Evolutionary conservation across 2,329 filamentous ascomycete species (phyloP), one percentile per base, ranked within the genome.

Genomic region (Verticillium dahliae): DNA sequence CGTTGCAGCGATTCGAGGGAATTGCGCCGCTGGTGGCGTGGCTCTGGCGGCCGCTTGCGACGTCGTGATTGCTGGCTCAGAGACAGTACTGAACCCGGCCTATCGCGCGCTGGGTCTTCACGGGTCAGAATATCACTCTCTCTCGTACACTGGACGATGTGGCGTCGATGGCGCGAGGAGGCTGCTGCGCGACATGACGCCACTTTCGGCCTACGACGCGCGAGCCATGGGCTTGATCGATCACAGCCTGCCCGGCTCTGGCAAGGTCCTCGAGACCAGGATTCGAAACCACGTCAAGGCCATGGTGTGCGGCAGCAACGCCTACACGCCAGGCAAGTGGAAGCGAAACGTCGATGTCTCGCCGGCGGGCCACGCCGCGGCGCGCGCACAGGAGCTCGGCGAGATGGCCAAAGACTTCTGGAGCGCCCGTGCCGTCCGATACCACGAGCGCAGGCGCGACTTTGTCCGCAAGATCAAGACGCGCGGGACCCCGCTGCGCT

Each of bases 391-490:
- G 10, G 76, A 78, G 66, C 70, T 78, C 0, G 72, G 70, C 6
- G 72, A 78, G 62, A 77, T 78, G 75, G 69, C 72, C 41, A 73
- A 74, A 57, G 76, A 78, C 67, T 78, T 78, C 65, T 78, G 75
- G 75, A 73, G 72, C 31, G 64, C 74, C 1, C 69, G 76, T 6
- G 68, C 73, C 4, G 58, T 65, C 13, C 68, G 75, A 14, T 78
- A 78, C 59, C 75, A 78, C 65, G 65, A 65, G 2, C 73, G 76
- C 14, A 72, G 76, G 9, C 68, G 69, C 37, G 72, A 73, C 62
- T 78, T 78, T 63, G 75, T 78, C 1, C 70, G 76, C 56, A 78
- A 78, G 65, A 66, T 72, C 62, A 76, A 73, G 63, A 61, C 74
- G 0, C 59, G 62, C 1, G 69, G 70, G 33, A 78, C 76, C 7